phyloP scores from a whole-genome alignment of 2,329 filamentous ascomycete species.

The Lachnellula occidentalis region DNA sequence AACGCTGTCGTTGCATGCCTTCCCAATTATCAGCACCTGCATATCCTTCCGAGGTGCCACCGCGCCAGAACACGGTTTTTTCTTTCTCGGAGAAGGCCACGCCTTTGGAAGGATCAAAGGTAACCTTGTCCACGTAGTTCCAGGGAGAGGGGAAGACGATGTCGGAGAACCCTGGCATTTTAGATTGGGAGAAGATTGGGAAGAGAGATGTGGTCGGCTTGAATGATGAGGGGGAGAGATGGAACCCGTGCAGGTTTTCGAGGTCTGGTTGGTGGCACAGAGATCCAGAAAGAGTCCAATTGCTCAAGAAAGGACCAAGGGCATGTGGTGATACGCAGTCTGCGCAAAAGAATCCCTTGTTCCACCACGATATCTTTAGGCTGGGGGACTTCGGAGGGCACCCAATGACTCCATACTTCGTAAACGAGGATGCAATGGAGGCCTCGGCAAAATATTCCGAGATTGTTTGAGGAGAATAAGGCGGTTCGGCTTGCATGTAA shows the following conservation, averaged over 20 bases:
- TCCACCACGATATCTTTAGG: slow-evolving; percentile 36
- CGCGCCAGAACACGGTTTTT: slow-evolving; percentile 50
- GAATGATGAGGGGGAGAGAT: slow-evolving; percentile 41
- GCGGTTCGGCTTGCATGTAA: background rate
- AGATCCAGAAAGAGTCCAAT: slow-evolving; percentile 34
- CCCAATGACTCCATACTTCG: slow-evolving; percentile 25
- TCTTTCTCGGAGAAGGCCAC: slow-evolving; percentile 37
- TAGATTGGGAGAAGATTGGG: slow-evolving; percentile 52
- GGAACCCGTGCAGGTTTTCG: slow-evolving; percentile 46
- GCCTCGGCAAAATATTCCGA: slow-evolving; percentile 36
- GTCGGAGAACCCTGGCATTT: slow-evolving; percentile 48
- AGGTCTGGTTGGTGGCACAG: slow-evolving; percentile 47
- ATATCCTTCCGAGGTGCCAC: slow-evolving; percentile 43
- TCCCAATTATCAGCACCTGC: slow-evolving; percentile 49
- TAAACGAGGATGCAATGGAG: slow-evolving; percentile 20
- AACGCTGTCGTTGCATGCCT: slow-evolving; percentile 53
- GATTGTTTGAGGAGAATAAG: background rate
- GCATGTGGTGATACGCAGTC: slow-evolving; percentile 34
- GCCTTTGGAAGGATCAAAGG: slow-evolving; percentile 37
- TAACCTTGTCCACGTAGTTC: slow-evolving; percentile 36
- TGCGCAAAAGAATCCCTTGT: slow-evolving; percentile 32
- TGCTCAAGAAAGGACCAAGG: slow-evolving; percentile 14
- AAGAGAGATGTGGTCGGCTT: slow-evolving; percentile 41
- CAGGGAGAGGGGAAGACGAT: slow-evolving; percentile 41
- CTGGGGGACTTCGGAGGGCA: slow-evolving; percentile 45